Base-by-base conservation (phyloP, 805 yeast genomes). In the Kazachstania bromeliacearum region DNA sequence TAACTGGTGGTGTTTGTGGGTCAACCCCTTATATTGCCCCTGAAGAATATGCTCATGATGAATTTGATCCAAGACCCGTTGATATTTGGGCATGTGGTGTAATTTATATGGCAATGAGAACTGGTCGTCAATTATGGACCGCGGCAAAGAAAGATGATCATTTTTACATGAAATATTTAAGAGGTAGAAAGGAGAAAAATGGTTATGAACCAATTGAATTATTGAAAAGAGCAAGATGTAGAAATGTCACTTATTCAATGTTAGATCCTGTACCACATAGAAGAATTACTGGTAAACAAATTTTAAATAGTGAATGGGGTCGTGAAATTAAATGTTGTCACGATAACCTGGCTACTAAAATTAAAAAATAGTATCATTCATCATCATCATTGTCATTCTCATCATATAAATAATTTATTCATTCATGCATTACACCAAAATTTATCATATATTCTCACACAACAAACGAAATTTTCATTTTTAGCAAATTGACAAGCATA, bases 41-140 rank as follows among this genome's bases (percentile, higher is more conserved):
- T 0, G 96, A 85, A 59, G 92, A 81, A 46, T 81, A 77, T 56
- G 44, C 52, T 35, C 66, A 71, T 2, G 63, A 70, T 27, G 77
- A 75, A 50, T 85, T 83, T 58, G 95, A 85, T 59, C 82, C 94
- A 2, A 62, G 95, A 38, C 70, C 81, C 24, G 81, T 82, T 5
- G 95, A 85, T 61, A 75, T 85, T 25, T 85, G 96, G 96, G 77
- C 95, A 0, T 84, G 94, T 64, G 95, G 95, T 34, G 89, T 85
- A 8, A 85, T 85, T 24, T 85, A 82, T 54, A 79, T 85, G 85
- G 94, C 94, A 5, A 80, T 85, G 89, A 67, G 96, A 49, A 84
- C 96, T 0, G 98, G 97, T 4, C 68, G 95, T 36, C 95, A 89
- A 51, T 61, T 92, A 36, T 89, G 97, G 97, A 76, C 82, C 48